Conservation (phyloP, 306 rosid genomes). For the Fragaria vesca region DNA sequence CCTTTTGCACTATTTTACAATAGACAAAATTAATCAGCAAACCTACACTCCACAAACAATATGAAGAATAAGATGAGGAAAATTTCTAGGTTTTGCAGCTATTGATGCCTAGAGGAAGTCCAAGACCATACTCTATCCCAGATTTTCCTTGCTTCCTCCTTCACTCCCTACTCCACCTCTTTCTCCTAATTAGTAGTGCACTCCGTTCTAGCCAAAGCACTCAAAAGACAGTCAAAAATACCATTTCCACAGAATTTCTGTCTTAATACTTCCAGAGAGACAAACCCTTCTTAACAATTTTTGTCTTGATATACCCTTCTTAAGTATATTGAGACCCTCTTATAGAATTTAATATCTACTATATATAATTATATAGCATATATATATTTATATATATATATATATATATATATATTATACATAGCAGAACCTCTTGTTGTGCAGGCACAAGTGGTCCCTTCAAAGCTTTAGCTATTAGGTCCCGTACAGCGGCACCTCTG, state of each 20-base stretch:
- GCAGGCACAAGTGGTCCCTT: constrained; percentile 88
- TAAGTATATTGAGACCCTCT: background rate
- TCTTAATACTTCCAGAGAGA: background rate
- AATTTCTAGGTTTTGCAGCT: background rate
- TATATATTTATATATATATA: background rate
- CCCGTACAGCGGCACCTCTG: constrained; percentile 94
- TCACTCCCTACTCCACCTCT: background rate
- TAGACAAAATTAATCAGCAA: background rate
- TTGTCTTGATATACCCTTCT: no score
- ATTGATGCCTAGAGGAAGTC: background rate
- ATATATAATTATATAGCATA: background rate
- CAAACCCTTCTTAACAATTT: background rate
- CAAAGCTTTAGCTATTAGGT: constrained; percentile 83
- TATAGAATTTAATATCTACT: no score
- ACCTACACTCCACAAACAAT: background rate
- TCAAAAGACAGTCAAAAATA: background rate
- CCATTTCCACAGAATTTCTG: background rate
- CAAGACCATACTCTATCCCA: background rate
- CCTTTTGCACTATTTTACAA: background rate
- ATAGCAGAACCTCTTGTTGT: constrained; percentile 75
- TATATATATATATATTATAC: background rate
- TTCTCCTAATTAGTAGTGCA: background rate
- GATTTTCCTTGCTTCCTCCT: background rate
- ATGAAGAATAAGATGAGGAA: background rate
- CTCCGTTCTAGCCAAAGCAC: background rate